These are phyloP conservation scores for Eurotiales sp. DNA, from an alignment of 2,329 filamentous ascomycete genomes.

Conservation along the genomic window DNA sequence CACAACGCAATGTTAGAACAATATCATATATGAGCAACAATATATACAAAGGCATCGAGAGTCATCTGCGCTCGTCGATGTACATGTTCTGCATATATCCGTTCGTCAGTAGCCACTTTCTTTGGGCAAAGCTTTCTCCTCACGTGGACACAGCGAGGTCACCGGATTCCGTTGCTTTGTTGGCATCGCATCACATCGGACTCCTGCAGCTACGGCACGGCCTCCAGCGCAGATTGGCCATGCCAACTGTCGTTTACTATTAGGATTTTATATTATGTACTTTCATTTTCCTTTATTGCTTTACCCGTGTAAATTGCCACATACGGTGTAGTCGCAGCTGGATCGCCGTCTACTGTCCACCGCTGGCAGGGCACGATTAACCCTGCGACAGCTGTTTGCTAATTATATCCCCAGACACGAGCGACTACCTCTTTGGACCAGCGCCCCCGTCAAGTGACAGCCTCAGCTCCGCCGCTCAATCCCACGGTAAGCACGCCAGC, in stretches of 20 bases:
- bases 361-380: too few species aligned
- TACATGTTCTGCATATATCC: too few species aligned
- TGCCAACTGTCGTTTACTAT: too few species aligned
- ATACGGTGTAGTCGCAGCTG: background rate
- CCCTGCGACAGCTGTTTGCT: slow-evolving; percentile 1
- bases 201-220: too few species aligned
- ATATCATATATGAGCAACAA: too few species aligned
- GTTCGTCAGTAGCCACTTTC: too few species aligned
- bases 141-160: slow-evolving; percentile 2
- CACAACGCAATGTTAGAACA: background rate
- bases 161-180: slow-evolving; percentile 14
- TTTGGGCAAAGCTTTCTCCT: background rate
- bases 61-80: too few species aligned
- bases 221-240: too few species aligned
- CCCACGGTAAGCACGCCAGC: slow-evolving; percentile 1
- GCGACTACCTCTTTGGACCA: slow-evolving; percentile 7
- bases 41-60: too few species aligned
- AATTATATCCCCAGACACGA: slow-evolving; percentile 3
- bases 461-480: too few species aligned
- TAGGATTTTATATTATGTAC: too few species aligned
- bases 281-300: too few species aligned
- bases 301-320: background rate
- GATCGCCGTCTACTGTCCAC: background rate
- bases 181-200: slow-evolving; percentile 15
- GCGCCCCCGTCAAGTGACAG: slow-evolving; percentile 12